Evolutionary conservation across 2,329 filamentous ascomycete genomes (phyloP).

Genomic region (Cercospora nicotianae): DNA sequence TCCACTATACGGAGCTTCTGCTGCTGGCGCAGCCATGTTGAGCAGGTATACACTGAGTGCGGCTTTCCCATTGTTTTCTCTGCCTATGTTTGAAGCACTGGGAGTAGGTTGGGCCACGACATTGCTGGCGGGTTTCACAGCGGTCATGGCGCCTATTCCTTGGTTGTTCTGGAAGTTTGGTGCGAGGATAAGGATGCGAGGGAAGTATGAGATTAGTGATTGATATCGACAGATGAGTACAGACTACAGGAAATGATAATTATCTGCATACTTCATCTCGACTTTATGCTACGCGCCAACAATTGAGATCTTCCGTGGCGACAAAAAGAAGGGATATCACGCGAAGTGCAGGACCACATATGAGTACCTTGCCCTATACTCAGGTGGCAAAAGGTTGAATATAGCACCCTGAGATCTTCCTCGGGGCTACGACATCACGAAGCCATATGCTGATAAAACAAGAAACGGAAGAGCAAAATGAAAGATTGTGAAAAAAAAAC

Average conservation of each 20-base stretch:
- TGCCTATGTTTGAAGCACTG: slow-evolving; percentile 41
- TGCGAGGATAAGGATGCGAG: slow-evolving; percentile 23
- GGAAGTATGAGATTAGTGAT: slow-evolving; percentile 24
- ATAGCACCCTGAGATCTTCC: too few relatives aligned
- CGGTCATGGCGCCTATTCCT: slow-evolving; percentile 37
- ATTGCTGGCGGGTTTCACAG: slow-evolving; percentile 41
- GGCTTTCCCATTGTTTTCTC: slow-evolving; percentile 43
- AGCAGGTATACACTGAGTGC: slow-evolving; percentile 39
- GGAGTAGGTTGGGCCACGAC: slow-evolving; percentile 47
- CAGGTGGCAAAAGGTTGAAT: too few relatives aligned
- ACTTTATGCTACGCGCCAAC: not conserved
- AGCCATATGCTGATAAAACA: too few relatives aligned
- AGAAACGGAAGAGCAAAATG: too few relatives aligned
- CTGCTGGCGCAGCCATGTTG: slow-evolving; percentile 37
- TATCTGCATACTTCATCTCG: not conserved
- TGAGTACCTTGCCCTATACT: too few relatives aligned
- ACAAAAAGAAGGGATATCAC: too few relatives aligned
- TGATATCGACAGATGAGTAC: slow-evolving; percentile 9
- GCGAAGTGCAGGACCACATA: too few relatives aligned
- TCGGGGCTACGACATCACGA: too few relatives aligned
- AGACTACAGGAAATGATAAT: not conserved
- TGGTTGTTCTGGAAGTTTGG: slow-evolving; percentile 35
- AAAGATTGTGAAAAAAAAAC: too few relatives aligned
- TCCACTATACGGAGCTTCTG: slow-evolving; percentile 42
- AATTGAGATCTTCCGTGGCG: too few relatives aligned